Conservation (phyloP, 2,329 filamentous ascomycete species). For the Alternaria longipes region DNA sequence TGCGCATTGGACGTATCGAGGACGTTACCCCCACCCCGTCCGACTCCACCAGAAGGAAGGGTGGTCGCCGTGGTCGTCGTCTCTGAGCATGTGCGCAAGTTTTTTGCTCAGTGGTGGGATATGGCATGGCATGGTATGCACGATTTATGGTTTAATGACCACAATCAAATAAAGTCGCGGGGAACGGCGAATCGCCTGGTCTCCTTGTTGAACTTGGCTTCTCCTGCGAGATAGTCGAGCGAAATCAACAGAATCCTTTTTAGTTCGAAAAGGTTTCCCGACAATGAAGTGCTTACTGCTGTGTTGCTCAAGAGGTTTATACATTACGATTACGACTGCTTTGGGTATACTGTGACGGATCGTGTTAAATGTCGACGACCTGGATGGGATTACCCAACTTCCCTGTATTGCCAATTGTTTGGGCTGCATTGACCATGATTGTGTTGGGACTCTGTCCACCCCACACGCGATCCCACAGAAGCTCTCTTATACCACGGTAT, state of each 20-base stretch:
- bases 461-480: constrained; percentile 70
- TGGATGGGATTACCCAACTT: constrained; percentile 59
- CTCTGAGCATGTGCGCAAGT: constrained; percentile 72
- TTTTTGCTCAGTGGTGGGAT: constrained; percentile 50
- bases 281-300: constrained; percentile 43
- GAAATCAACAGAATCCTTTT: constrained; percentile 52
- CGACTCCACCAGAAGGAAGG: constrained; percentile 99
- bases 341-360: constrained; percentile 29
- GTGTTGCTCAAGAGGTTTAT: constrained; percentile 37
- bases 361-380: constrained; percentile 51
- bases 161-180: constrained; percentile 51
- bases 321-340: constrained; percentile 40
- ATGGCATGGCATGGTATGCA: constrained; percentile 46
- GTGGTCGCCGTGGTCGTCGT: constrained; percentile 99
- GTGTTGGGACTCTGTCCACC: constrained; percentile 60
- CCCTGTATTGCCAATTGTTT: constrained; percentile 61
- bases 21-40: constrained; percentile 99
- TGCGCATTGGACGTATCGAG: constrained; percentile 99
- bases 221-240: constrained; percentile 43
- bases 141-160: constrained; percentile 49
- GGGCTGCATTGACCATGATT: constrained; percentile 69
- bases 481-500: constrained; percentile 62
- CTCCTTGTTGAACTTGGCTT: constrained; percentile 52
- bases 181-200: constrained; percentile 52
- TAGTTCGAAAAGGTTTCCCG: constrained; percentile 46